These are phyloP conservation scores for Eugenia klotzschiana DNA, from an alignment of 441 rosid genomes.

Conservation along the genomic window DNA sequence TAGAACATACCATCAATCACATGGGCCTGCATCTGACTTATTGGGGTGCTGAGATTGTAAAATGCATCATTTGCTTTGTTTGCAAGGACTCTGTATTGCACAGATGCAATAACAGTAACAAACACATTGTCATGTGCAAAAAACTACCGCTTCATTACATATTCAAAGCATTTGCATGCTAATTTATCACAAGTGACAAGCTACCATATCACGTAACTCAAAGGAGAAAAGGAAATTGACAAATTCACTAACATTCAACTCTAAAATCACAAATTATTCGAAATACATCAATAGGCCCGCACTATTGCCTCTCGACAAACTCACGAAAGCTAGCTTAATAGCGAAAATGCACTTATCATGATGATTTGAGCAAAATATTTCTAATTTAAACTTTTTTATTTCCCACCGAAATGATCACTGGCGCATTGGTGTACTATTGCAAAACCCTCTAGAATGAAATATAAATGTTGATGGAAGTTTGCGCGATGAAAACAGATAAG, in stretches of 20 bases:
- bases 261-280: not conserved
- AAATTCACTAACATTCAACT: not conserved
- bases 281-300: not conserved
- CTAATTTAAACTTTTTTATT: no score
- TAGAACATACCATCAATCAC: conserved; percentile 4
- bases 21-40: conserved; percentile 35
- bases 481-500: not conserved
- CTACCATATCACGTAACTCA: not conserved
- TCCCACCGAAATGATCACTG: no score
- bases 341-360: not conserved
- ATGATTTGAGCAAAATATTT: not conserved
- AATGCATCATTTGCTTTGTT: conserved; percentile 34
- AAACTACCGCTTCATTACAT: not conserved
- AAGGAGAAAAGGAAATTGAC: not conserved
- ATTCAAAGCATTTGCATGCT: not conserved
- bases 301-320: no score
- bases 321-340: not conserved
- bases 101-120: conserved; percentile 54
- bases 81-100: conserved; percentile 48
- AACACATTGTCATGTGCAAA: conserved; percentile 44
- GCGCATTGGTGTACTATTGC: no score
- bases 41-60: conserved; percentile 49
- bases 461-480: not conserved
- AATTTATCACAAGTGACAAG: not conserved
- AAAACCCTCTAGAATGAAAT: not conserved